phyloP scores from a whole-genome alignment of 108 stramenopile genomes.

The Cyclotella atomus region DNA sequence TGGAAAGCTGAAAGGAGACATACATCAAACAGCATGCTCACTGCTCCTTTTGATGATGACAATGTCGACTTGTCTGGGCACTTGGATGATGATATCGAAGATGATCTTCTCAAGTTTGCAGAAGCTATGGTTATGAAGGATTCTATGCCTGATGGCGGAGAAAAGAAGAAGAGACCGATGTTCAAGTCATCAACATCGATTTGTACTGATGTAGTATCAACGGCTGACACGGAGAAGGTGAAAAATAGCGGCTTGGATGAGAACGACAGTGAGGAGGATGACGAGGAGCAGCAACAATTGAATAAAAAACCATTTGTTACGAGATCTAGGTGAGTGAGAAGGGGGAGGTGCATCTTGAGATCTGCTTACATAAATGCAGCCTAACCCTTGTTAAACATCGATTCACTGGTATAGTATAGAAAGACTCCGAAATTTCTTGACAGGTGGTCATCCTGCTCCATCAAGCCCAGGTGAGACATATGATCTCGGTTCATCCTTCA shows the following conservation, averaged over 20 bases:
- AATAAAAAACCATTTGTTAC: no score
- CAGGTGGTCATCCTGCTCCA: background rate
- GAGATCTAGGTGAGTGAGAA: no score
- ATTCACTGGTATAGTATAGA: background rate
- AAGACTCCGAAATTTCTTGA: background rate
- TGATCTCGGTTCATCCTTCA: background rate
- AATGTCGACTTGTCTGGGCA: background rate
- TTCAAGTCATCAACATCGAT: background rate
- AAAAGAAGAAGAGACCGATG: background rate
- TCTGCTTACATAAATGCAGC: no score
- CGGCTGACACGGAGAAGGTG: background rate
- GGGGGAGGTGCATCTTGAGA: no score
- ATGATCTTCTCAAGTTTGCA: conserved; percentile 4
- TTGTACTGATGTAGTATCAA: background rate
- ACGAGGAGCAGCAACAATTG: background rate
- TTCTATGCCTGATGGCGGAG: conserved; percentile 7
- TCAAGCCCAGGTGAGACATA: background rate
- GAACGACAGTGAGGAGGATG: background rate
- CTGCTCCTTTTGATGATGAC: background rate
- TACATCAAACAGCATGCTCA: conserved; percentile 6
- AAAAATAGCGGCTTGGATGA: background rate
- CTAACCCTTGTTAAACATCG: no score
- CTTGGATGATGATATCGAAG: background rate
- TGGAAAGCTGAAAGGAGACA: background rate
- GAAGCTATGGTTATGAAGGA: background rate